Conservation (phyloP, 805 yeast genomes). For the Starmerella vaccinii region DNA sequence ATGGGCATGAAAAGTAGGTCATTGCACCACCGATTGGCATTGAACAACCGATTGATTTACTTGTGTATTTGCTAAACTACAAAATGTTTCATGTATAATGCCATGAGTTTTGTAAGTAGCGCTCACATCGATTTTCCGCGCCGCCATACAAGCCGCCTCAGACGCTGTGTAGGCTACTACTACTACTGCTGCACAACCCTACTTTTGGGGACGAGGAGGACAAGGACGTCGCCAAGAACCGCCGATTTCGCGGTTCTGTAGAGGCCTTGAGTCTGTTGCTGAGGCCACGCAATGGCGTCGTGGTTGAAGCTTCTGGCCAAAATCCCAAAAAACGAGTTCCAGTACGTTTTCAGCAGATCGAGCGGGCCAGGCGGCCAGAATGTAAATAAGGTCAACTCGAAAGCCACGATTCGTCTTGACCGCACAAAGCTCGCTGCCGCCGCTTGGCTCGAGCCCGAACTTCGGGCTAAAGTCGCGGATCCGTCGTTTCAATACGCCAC, state of each 20-base stretch:
- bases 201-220: neutral
- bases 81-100: too few relatives aligned
- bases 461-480: constrained; percentile 34
- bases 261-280: neutral
- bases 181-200: neutral
- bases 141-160: too few relatives aligned
- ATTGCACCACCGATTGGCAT: too few relatives aligned
- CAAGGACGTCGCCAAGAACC: neutral
- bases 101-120: too few relatives aligned
- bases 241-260: neutral
- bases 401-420: constrained; percentile 49
- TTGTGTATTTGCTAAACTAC: too few relatives aligned
- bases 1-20: too few relatives aligned
- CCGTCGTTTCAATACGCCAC: constrained; percentile 44
- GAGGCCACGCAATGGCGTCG: neutral
- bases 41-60: too few relatives aligned
- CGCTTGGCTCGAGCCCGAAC: constrained; percentile 50
- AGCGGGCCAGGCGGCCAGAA: constrained; percentile 87
- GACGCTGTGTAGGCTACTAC: neutral
- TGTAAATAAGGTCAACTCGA: constrained; percentile 58
- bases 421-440: constrained; percentile 38
- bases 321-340: constrained; percentile 42
- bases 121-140: too few relatives aligned
- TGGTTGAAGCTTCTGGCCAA: constrained; percentile 24
- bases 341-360: constrained; percentile 44